Evolutionary conservation across 306 rosid genomes (phyloP), one percentile per base, ranked within the genome.

Genomic region (Casuarina glauca): DNA sequence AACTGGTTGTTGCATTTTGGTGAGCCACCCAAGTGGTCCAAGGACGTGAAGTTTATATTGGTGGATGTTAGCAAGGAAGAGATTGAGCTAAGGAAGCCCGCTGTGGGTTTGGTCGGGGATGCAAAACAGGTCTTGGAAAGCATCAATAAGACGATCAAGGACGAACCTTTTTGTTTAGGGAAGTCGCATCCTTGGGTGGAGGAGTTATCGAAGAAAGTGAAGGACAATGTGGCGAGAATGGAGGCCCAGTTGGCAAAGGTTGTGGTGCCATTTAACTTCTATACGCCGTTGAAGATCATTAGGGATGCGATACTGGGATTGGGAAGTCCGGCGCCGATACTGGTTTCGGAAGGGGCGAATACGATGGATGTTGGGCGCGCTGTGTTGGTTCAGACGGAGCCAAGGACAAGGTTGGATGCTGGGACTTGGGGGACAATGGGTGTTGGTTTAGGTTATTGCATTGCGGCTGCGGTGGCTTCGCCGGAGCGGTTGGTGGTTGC

Each of bases 1-100:
- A 95, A 95, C 74, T 93, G 99, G 97, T 73, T 95, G 64, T 83
- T 95, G 39, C 99, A 95, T 80, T 95, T 95, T 63, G 99, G 99
- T 7, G 97, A 95, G 74, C 87, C 96, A 1, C 99, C 99, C 0
- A 95, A 93, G 80, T 95, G 99, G 99, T 85, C 97, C 0, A 82
- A 87, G 71, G 94, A 90, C 72, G 97, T 93, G 6, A 93, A 93
- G 83, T 95, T 95, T 61, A 84, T 95, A 41, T 81, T 95, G 82
- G 94, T 93, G 52, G 99, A 95, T 83, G 69, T 95, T 42, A 82
- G 87, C 52, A 42, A 75, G 54, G 96, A 93, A 73, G 99, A 95
- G 49, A 89, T 95, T 80, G 86, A 92, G 81, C 80, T 93, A 9
- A 86, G 99, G 42, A 95, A 93, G 46, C 96, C 97, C 0, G 74